Evolutionary conservation across 768 basidiomycete species (phyloP), one percentile per base, ranked within the genome.

Genomic region (Dendrothele bispora): DNA sequence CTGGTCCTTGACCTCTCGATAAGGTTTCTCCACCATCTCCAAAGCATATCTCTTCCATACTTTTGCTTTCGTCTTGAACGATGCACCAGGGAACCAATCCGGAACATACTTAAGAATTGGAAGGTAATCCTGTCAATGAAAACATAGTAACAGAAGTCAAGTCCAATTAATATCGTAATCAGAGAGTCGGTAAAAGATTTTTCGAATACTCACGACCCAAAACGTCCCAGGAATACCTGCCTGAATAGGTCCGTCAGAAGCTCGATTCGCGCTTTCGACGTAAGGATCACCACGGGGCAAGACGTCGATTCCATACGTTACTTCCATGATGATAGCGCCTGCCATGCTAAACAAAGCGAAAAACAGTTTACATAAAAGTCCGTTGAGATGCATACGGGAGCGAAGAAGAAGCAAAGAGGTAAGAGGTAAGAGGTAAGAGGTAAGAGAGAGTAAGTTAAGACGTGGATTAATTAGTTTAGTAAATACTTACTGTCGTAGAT

Each of bases 261-360:
- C 67, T 24, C 48, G 56, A 52, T 70, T 64, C 1, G 68, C 67
- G 10, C 62, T 56, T 2, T 55, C 51, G 25, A 73, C 58, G 48
- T 70, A 70, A 11, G 61, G 58, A 45, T 74, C 74, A 4, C 58
- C 54, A 25, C 57, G 51, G 20, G 61, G 57, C 21, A 59, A 49
- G 30, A 70, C 61, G 15, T 63, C 55, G 41, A 71, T 66, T n/a
- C 69, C 70, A 24, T 73, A 73, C 22, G 69, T 61, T 11, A 66
- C 59, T 1, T 62, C 59, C 61, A 73, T 63, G 37, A 69, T 63
- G 7, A 66, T 62, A 7, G 61, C 57, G 10, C 62, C 62, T 5
- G 62, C 45, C 15, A 63, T 61, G 17, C 68, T 69, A 26, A 12
- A 41, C 30, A 18, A 6, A 25, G 8, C 12, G 22, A 26, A 26